A percentile compares a stretch with the other conserved stretches of the same genome.
phyloP scores from a whole-genome alignment of 2,329 filamentous ascomycete species.

The Claviceps maximensis region DNA sequence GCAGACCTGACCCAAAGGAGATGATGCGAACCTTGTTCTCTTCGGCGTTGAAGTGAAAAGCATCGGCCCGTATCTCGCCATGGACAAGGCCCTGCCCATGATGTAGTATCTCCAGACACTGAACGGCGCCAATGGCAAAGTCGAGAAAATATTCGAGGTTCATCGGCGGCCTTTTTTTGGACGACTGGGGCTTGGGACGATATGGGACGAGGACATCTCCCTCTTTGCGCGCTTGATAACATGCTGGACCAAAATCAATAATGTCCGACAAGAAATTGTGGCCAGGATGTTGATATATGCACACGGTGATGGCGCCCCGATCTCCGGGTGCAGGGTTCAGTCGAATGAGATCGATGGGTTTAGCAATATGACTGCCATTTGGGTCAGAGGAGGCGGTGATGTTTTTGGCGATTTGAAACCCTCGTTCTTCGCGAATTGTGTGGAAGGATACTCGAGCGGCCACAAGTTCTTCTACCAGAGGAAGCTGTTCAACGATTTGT shows the following conservation, averaged over 20 bases:
- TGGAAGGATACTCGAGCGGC: conserved; percentile 76
- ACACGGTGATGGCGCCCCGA: conserved; percentile 57
- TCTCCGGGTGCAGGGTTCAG: conserved; percentile 57
- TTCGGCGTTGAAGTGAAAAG: conserved; percentile 72
- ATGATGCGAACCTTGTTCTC: conserved; percentile 62
- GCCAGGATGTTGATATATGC: conserved; percentile 70
- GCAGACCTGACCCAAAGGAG: conserved; percentile 74
- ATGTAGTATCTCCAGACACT: conserved; percentile 83
- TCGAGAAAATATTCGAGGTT: conserved; percentile 69
- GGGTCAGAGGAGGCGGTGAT: conserved; percentile 61
- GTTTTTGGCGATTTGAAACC: conserved; percentile 69
- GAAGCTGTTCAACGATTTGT: conserved; percentile 26
- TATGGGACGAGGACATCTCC: conserved; percentile 36
- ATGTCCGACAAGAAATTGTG: conserved; percentile 57
- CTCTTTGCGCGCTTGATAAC: conserved; percentile 42
- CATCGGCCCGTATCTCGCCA: conserved; percentile 80
- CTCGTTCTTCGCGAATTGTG: conserved; percentile 69
- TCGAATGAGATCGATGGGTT: conserved; percentile 66
- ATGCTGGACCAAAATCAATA: conserved; percentile 67
- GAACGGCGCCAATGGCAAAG: conserved; percentile 77
- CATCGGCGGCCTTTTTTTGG: conserved; percentile 42
- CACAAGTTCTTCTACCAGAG: conserved; percentile 50
- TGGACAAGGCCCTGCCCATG: conserved; percentile 78
- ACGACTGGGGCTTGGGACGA: conserved; percentile 31
- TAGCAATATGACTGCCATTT: conserved; percentile 61